Percentiles rank a stretch among this genome's conserved stretches.
Conservation (phyloP, 176 grass and related monocot species). For the Cenchrus americanus region DNA sequence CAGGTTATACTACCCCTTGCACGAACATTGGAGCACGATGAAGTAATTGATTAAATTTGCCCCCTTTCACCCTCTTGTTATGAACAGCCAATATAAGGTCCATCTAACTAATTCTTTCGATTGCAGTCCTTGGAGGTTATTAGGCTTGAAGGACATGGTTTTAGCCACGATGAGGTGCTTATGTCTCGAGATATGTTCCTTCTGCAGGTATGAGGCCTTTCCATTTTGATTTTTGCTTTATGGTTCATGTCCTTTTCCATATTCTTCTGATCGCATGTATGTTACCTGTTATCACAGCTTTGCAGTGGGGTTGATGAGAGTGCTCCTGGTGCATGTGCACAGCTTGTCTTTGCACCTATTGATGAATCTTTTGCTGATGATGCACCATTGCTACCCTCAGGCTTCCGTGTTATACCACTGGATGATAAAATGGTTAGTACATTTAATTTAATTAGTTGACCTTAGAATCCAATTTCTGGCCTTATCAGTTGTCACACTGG, state of each 20-base stretch:
- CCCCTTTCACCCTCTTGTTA: neutral
- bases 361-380: constrained; percentile 97
- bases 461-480: neutral
- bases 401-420: constrained; percentile 88
- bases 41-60: constrained; percentile 50
- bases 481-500: neutral
- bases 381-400: constrained; percentile 79
- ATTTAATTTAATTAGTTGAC: neutral
- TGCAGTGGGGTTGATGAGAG: constrained; percentile 88
- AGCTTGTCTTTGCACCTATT: constrained; percentile 96
- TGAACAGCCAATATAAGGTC: neutral
- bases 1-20: constrained; percentile 87
- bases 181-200: constrained; percentile 83
- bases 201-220: constrained; percentile 66
- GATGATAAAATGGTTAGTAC: constrained; percentile 69
- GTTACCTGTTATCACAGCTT: constrained; percentile 52
- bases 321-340: constrained; percentile 71
- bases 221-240: neutral
- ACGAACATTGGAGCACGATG: constrained; percentile 86
- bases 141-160: constrained; percentile 84
- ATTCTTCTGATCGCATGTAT: neutral
- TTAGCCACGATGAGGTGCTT: constrained; percentile 78
- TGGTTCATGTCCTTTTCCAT: neutral
- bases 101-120: neutral
- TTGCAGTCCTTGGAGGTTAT: constrained; percentile 91